Evolutionary conservation across 176 grass and related monocot genomes (phyloP), one percentile per base, ranked within the genome.

Genomic region (Rhynchospora breviuscula): DNA sequence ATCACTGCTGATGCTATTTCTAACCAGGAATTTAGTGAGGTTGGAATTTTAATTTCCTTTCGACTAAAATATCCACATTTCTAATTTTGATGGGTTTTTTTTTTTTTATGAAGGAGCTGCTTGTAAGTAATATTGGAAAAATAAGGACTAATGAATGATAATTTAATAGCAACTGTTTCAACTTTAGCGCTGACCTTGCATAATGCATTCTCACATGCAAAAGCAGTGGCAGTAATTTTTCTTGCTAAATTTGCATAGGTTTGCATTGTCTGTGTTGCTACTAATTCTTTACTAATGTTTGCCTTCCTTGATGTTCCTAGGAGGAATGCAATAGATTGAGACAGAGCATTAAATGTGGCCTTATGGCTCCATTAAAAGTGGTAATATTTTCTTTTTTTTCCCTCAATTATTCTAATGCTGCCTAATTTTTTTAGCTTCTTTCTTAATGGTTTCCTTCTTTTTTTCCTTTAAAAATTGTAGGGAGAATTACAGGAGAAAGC

Each of bases 21-120:
- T 46, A 99, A 99, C 85, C 93, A 96, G 85, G 93, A 99, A 78
- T 99, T 99, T 48, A 95, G 92, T 53, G 91, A 96, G 97, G 97
- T 99, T 81, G 67, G 59, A 25, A 63, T 57, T 31, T 88, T 79
- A 67, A 64, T 15, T 76, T 90, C 79, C 35, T 75, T 75, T 22
- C 21, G 7, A 0, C 63, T 22, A 15, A 60, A 13, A 56, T 51
- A 83, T 47, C 0, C 47, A 25, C 52, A 21, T 45, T 23, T 48
- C 67, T 74, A 51, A 51, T 49, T 74, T 74, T 83, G 5, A 9
- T 67, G 52, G 40, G 13, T 83, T 62, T 45, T 61, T 53, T 45
- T 61, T 53, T 67, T 66, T 40, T 40, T 40, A 52, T 65, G 62
- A 64, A 22, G 52, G 25, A 78, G 7, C 48, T 56, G 72, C 49